phyloP scores from a whole-genome alignment of 2,329 filamentous ascomycete species.

The Epichloe scottii region DNA sequence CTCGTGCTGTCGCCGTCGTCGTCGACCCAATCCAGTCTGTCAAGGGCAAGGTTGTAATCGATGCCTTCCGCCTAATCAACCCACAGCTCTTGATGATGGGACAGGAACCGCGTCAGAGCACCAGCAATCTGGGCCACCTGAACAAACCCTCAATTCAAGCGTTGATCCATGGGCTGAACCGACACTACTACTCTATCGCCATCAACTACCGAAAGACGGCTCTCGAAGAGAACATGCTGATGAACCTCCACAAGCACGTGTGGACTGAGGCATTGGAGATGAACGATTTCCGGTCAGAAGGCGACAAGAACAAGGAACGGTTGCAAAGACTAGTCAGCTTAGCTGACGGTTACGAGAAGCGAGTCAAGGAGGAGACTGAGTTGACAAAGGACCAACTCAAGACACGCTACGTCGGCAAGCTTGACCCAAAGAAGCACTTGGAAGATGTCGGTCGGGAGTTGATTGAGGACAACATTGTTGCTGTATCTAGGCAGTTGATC shows the following conservation, averaged over 20 bases:
- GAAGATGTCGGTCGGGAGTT: conserved; percentile 92
- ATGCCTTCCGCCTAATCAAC: conserved; percentile 97
- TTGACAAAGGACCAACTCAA: conserved; percentile 94
- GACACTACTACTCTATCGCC: conserved; percentile 97
- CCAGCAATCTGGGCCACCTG: conserved; percentile 91
- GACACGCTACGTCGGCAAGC: conserved; percentile 96
- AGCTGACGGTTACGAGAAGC: conserved; percentile 94
- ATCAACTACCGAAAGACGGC: conserved; percentile 98
- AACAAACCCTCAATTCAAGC: conserved; percentile 99
- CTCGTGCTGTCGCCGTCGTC: conserved; percentile 91
- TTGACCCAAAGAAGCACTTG: conserved; percentile 98
- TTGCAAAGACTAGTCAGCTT: conserved; percentile 79
- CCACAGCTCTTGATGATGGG: conserved; percentile 96
- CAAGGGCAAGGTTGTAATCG: conserved; percentile 98
- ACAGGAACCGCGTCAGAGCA: conserved; percentile 94
- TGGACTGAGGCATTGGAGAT: conserved; percentile 98
- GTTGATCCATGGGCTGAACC: conserved; percentile 92
- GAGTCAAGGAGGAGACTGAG: conserved; percentile 97
- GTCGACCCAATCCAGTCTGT: conserved; percentile 98
- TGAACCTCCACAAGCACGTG: conserved; percentile 99
- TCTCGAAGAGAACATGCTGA: conserved; percentile 97
- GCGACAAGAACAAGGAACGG: conserved; percentile 72
- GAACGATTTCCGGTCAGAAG: conserved; percentile 86
- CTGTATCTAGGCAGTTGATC: conserved; percentile 97
- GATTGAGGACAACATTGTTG: conserved; percentile 98